phyloP scores from a whole-genome alignment of 2,329 filamentous ascomycete genomes.

The Diaporthe sp. region DNA sequence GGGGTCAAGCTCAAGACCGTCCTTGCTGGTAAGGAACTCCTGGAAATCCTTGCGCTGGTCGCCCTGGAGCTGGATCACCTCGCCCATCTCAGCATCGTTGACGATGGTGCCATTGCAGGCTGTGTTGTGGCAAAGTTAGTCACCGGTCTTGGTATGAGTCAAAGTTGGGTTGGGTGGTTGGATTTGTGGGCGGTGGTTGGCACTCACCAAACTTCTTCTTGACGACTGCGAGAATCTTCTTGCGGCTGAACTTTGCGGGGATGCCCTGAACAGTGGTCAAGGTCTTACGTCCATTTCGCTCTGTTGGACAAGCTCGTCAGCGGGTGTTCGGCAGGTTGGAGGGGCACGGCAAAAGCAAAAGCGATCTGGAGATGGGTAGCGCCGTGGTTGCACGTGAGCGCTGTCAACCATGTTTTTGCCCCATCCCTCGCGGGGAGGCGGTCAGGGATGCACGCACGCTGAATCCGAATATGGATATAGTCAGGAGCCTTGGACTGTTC shows the following conservation, averaged over 20 bases:
- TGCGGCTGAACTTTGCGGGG: slow-evolving; percentile 98
- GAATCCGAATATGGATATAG: slow-evolving; percentile 99
- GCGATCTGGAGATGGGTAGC: not conserved
- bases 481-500: slow-evolving; percentile 95
- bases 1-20: slow-evolving; percentile 91
- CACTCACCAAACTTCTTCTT: slow-evolving; percentile 96
- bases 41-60: slow-evolving; percentile 99
- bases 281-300: slow-evolving; percentile 99
- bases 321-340: not conserved
- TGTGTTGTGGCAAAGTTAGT: slow-evolving; percentile 48
- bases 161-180: not conserved
- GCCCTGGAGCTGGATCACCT: slow-evolving; percentile 99
- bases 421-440: not conserved
- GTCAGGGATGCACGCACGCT: slow-evolving; percentile 76
- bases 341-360: not conserved
- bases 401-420: not conserved
- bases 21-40: slow-evolving; percentile 96
- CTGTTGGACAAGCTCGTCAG: slow-evolving; percentile 58
- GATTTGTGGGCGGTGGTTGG: not conserved
- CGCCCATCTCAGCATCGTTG: slow-evolving; percentile 94
- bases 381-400: slow-evolving; percentile 17
- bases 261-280: slow-evolving; percentile 99
- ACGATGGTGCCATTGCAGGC: slow-evolving; percentile 99
- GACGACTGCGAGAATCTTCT: slow-evolving; percentile 99
- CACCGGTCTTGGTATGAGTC: slow-evolving; percentile 13